Evolutionary conservation across 139 green algal genomes (phyloP), one percentile per base, ranked within the genome.

Genomic region (Dunaliella sp.): DNA sequence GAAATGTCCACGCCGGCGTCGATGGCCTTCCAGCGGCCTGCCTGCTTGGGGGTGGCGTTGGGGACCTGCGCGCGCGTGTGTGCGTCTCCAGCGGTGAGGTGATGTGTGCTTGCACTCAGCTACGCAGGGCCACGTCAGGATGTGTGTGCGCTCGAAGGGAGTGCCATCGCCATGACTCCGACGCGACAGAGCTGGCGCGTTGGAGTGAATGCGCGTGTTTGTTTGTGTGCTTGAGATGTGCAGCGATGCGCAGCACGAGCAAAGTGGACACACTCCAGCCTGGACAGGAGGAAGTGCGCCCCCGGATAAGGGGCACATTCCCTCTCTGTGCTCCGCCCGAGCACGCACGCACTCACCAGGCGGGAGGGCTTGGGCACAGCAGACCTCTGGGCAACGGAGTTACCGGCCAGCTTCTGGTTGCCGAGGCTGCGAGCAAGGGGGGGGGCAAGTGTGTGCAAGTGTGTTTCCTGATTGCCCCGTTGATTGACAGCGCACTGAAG

Each of bases 1-100:
- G 97, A 99, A 0, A 86, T 83, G 85, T 99, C 97, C 77, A 93
- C 82, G 87, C 73, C 94, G 33, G 93, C 95, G 78, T 98, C 97
- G 74, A 99, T 96, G 76, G 92, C 91, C 33, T 85, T 91, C 95
- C 95, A 99, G 58, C 95, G 91, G 84, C 96, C 96, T 77, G 91
- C 91, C 31, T 94, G 83, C 48, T 65, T 65, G 48, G 48, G 48
- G 48, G 48, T 65, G 48, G 48, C 48, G 7, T 65, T 65, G 48
- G 48, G 7, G 48, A 65, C 48, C 48, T 65, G 48, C 48, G 48
- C 48, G 16, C 16, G 48, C 7, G 48, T 65, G 48, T 65, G 48
- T 65, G 7, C 48, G 16, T 16, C 7, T 65, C 16, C 48, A 65
- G 48, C 16, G 48, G 16, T 65, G 16, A 65, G 48, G 48, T 16